Percentiles rank a stretch among this genome's conserved stretches.
Conservation (phyloP, 2,329 filamentous ascomycete species). For the Colletotrichum filicis region DNA sequence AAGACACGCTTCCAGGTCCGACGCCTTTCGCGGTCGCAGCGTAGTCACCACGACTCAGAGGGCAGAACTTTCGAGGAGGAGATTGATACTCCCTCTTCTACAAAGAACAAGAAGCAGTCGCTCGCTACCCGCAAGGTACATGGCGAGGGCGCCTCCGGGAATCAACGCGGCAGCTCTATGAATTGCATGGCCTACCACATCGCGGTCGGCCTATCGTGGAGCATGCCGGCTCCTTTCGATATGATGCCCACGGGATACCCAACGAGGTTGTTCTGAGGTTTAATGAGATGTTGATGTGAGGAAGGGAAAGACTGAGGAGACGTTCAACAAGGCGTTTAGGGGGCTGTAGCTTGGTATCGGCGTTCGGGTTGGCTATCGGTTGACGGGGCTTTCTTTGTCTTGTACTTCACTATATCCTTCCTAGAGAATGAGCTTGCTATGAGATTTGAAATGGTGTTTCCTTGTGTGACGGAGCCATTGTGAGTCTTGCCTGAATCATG, state of each 20-base stretch:
- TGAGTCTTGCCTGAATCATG: not conserved
- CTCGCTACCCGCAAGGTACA: not conserved
- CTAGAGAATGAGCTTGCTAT: not conserved
- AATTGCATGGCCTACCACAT: not conserved
- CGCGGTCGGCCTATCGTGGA: constrained; percentile 5
- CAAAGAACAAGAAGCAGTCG: not conserved
- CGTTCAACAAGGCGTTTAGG: not conserved
- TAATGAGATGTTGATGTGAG: too few relatives aligned
- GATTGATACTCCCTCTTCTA: too few relatives aligned
- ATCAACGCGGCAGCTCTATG: not conserved
- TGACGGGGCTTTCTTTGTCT: not conserved
- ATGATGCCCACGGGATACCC: constrained; percentile 16
- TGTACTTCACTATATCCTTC: not conserved
- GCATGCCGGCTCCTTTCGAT: constrained; percentile 7
- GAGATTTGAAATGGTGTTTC: not conserved
- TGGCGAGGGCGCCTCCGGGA: not conserved
- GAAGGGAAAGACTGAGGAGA: not conserved
- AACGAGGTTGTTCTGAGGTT: not conserved
- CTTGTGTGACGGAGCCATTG: not conserved
- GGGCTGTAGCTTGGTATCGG: not conserved
- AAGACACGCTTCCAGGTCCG: not conserved
- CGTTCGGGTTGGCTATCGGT: not conserved
- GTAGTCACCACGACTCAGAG: not conserved
- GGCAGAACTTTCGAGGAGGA: not conserved
- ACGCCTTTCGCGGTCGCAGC: not conserved